A percentile compares a stretch with the other conserved stretches of the same genome.
phyloP scores from a whole-genome alignment of 106 monocot genomes.

The Platanthera guangdongensis region DNA sequence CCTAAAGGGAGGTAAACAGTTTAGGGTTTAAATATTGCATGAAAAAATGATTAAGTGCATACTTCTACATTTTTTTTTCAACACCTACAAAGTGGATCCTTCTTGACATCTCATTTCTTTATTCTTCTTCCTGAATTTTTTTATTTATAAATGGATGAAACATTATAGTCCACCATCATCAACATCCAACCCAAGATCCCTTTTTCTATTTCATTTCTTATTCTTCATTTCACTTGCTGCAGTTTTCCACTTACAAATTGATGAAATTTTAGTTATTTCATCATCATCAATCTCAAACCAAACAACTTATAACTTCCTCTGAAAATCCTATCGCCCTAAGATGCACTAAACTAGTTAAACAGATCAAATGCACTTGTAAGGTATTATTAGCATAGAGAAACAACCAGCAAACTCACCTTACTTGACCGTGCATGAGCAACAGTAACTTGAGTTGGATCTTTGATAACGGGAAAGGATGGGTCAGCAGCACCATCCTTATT shows the following conservation, averaged over 20 bases:
- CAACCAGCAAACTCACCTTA: slow-evolving; percentile 26
- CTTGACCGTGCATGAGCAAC: slow-evolving; percentile 62
- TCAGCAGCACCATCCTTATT: slow-evolving; percentile 56
- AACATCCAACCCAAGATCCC: neutral
- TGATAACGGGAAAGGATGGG: slow-evolving; percentile 53
- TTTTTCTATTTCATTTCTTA: neutral
- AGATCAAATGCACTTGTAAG: neutral
- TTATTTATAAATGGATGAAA: neutral
- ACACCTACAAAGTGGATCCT: neutral
- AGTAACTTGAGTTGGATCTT: slow-evolving; percentile 50
- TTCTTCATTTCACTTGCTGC: neutral
- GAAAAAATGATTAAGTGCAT: neutral
- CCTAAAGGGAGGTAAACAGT: no score
- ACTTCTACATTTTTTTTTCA: neutral
- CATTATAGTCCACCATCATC: neutral
- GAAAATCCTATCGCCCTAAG: neutral
- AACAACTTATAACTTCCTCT: neutral
- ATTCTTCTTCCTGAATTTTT: neutral
- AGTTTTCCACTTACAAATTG: neutral
- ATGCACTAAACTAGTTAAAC: neutral
- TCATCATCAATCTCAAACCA: neutral
- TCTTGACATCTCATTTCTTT: neutral
- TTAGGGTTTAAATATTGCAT: neutral
- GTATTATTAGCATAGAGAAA: neutral
- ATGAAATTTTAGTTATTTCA: neutral